phyloP scores from a whole-genome alignment of 495 filamentous ascomycete species.

The Niebla homalea region DNA sequence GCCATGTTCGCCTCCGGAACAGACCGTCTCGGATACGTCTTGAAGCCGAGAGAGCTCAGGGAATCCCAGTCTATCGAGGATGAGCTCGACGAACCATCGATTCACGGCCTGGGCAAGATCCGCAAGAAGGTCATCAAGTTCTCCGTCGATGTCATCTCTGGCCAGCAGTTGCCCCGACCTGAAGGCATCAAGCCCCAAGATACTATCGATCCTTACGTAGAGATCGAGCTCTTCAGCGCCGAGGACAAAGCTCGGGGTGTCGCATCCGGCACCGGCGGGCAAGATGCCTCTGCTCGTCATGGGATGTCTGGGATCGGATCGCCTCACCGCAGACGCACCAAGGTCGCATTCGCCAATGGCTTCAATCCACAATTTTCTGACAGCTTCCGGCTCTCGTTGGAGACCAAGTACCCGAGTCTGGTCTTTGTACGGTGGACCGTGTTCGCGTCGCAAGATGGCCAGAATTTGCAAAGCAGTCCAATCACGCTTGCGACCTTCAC shows the following conservation, averaged over 20 bases:
- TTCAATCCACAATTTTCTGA: conserved; percentile 81
- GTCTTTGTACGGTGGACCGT: conserved; percentile 93
- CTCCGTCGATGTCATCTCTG: conserved; percentile 77
- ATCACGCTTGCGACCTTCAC: conserved; percentile 75
- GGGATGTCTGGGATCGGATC: conserved; percentile 59
- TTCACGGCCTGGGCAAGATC: conserved; percentile 35
- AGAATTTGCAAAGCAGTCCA: conserved; percentile 45
- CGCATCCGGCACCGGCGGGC: conserved; percentile 50
- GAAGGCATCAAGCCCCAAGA: conserved; percentile 53
- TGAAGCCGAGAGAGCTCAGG: conserved; percentile 80
- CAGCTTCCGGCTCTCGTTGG: conserved; percentile 59
- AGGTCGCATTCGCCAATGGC: conserved; percentile 70
- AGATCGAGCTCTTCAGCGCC: conserved; percentile 86
- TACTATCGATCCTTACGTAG: conserved; percentile 80
- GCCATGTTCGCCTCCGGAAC: conserved; percentile 95
- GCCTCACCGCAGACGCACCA: conserved; percentile 65
- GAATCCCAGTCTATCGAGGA: conserved; percentile 28
- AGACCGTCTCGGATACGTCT: conserved; percentile 79
- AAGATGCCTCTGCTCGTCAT: conserved; percentile 54
- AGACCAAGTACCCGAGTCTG: conserved; percentile 81
- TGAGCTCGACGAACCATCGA: conserved; percentile 12
- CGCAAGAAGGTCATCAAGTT: conserved; percentile 71
- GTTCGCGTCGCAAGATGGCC: conserved; percentile 62
- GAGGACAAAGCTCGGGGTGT: conserved; percentile 70
- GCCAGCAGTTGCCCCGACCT: conserved; percentile 83